phyloP scores from a whole-genome alignment of 2,329 filamentous ascomycete species.

The Fusarium marasasianum region DNA sequence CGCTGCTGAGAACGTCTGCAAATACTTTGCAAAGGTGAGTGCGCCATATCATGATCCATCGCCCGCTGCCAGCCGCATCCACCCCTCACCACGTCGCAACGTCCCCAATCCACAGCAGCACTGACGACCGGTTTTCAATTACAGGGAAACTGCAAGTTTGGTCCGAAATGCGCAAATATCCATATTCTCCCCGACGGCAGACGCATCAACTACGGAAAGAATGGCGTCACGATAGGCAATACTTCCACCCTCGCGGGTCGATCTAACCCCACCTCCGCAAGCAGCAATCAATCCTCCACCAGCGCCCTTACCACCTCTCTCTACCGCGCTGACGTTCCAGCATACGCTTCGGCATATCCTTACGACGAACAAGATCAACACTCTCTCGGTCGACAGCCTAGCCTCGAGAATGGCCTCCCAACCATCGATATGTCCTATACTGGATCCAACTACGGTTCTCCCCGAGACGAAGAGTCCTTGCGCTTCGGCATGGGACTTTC shows the following conservation, averaged over 20 bases:
- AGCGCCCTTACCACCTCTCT: slow-evolving; percentile 71
- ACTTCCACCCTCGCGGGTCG: slow-evolving; percentile 71
- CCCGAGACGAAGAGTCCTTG: slow-evolving; percentile 71
- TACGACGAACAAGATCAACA: slow-evolving; percentile 56
- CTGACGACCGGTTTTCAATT: slow-evolving; percentile 31
- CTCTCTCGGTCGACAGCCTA: slow-evolving; percentile 58
- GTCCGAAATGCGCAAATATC: slow-evolving; percentile 95
- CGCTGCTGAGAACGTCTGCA: slow-evolving; percentile 89
- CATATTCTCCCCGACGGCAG: slow-evolving; percentile 95
- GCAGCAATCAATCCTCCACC: slow-evolving; percentile 68
- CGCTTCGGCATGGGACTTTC: slow-evolving; percentile 79
- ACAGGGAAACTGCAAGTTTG: slow-evolving; percentile 98
- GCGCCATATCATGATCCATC: slow-evolving; percentile 35
- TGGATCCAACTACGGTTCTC: slow-evolving; percentile 79
- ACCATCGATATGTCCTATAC: slow-evolving; percentile 69
- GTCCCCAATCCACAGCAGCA: background rate
- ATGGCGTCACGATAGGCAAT: slow-evolving; percentile 71
- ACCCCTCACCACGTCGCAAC: slow-evolving; percentile 18
- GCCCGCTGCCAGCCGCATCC: slow-evolving; percentile 16
- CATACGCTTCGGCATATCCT: slow-evolving; percentile 51
- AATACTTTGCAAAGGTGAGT: slow-evolving; percentile 96
- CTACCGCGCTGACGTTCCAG: slow-evolving; percentile 56
- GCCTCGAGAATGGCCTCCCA: slow-evolving; percentile 65
- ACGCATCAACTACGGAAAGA: slow-evolving; percentile 83
- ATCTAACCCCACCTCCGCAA: slow-evolving; percentile 59